These are phyloP conservation scores for Kondoa malvinella DNA, from an alignment of 768 basidiomycete species.

Conservation along the genomic window DNA sequence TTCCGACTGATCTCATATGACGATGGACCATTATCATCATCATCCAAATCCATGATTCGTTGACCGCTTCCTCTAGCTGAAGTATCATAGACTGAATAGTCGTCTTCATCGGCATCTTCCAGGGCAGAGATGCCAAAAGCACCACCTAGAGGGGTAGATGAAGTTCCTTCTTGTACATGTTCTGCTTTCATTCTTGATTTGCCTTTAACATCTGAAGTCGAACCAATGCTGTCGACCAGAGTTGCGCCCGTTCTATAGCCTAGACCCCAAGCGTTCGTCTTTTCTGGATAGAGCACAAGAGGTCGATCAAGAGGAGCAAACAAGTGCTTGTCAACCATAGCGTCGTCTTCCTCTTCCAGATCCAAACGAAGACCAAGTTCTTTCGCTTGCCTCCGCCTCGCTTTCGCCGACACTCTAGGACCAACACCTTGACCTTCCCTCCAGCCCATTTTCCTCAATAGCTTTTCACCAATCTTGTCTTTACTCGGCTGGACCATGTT, in stretches of 20 bases:
- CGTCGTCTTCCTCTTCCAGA: constrained; percentile 38
- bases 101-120: constrained; percentile 89
- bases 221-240: constrained; percentile 7
- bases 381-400: constrained; percentile 43
- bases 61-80: constrained; percentile 36
- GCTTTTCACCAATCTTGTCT: constrained; percentile 63
- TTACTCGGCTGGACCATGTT: constrained; percentile 56
- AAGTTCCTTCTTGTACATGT: neutral
- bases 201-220: constrained; percentile 3
- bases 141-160: constrained; percentile 14
- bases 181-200: constrained; percentile 2
- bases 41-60: constrained; percentile 47
- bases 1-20: constrained; percentile 20
- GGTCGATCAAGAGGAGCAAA: constrained; percentile 70
- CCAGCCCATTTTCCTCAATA: constrained; percentile 95
- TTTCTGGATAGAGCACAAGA: constrained; percentile 43
- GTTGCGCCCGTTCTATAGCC: constrained; percentile 52
- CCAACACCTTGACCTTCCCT: constrained; percentile 80
- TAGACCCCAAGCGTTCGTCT: constrained; percentile 63
- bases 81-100: constrained; percentile 38
- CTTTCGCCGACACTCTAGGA: constrained; percentile 60
- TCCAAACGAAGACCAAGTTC: constrained; percentile 25
- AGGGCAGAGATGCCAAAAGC: constrained; percentile 77
- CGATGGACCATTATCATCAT: constrained; percentile 45
- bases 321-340: constrained; percentile 48